Conservation (phyloP, 73 alveolate species). For the Paramecium sonneborni region DNA sequence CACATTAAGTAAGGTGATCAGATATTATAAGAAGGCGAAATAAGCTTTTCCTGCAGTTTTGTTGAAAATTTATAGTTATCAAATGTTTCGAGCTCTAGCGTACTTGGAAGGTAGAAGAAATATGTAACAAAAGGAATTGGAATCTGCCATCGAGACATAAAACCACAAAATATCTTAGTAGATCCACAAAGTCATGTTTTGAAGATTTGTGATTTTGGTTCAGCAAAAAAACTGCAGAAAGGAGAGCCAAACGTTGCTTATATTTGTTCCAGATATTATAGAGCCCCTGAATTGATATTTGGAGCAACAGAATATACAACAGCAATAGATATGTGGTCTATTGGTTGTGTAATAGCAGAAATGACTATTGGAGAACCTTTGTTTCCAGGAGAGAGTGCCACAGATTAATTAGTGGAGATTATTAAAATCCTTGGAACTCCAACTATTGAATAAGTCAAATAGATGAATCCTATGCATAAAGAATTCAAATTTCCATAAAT, state of each 20-base stretch:
- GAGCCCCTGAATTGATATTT: conserved; percentile 97
- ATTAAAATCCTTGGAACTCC: conserved; percentile 80
- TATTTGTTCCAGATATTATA: conserved; percentile 81
- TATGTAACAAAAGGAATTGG: conserved; percentile 54
- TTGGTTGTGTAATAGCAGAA: conserved; percentile 76
- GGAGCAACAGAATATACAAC: conserved; percentile 93
- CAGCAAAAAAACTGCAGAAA: conserved; percentile 87
- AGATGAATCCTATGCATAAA: conserved; percentile 77
- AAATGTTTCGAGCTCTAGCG: conserved; percentile 86
- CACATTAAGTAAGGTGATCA: conserved; percentile 79
- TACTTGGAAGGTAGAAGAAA: conserved; percentile 74
- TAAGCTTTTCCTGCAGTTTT: conserved; percentile 78
- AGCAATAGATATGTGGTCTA: conserved; percentile 91
- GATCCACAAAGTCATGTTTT: conserved; percentile 76
- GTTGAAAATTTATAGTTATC: conserved; percentile 81
- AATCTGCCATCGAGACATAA: conserved; percentile 91
- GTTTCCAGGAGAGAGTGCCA: conserved; percentile 74
- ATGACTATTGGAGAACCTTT: conserved; percentile 77
- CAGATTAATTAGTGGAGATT: conserved; percentile 79
- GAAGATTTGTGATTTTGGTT: conserved; percentile 94
- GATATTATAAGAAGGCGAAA: conserved; percentile 74
- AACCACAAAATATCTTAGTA: conserved; percentile 85
- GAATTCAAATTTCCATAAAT: conserved; percentile 68
- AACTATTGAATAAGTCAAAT: conserved; percentile 69
- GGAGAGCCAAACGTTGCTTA: conserved; percentile 97